A percentile compares a stretch with the other conserved stretches of the same genome.
Evolutionary conservation across 805 yeast genomes (phyloP).

Genomic region (Phaffomyces opuntiae): DNA sequence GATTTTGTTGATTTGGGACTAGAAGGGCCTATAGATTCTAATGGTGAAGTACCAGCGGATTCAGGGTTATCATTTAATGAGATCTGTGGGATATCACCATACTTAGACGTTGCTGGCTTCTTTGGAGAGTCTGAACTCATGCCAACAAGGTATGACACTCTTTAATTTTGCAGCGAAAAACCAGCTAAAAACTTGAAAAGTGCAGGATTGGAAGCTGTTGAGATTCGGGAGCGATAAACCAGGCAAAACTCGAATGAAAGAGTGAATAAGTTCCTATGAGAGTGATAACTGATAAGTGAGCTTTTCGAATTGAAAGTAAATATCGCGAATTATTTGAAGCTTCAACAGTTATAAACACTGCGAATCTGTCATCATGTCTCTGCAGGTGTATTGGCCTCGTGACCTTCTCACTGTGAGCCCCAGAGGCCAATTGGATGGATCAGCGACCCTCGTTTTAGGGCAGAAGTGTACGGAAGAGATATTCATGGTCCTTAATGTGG

Average conservation of each 20-base stretch:
- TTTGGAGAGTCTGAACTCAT: background rate
- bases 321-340: background rate
- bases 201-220: too few relatives aligned
- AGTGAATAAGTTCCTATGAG: background rate
- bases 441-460: constrained; percentile 12
- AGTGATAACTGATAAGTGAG: too few relatives aligned
- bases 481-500: constrained; percentile 2
- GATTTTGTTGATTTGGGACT: background rate
- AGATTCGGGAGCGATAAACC: too few relatives aligned
- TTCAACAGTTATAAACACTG: background rate
- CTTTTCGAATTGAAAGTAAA: background rate
- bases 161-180: too few relatives aligned
- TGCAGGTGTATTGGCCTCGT: constrained; percentile 28
- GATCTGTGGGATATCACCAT: constrained; percentile 7
- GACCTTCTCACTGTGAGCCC: constrained; percentile 20
- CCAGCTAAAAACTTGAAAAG: too few relatives aligned
- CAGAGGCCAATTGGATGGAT: background rate
- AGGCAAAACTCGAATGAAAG: background rate
- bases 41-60: background rate
- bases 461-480: background rate
- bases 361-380: constrained; percentile 1
- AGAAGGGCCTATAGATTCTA: background rate
- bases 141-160: too few relatives aligned
- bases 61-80: constrained; percentile 1
- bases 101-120: background rate